Evolutionary conservation across 257 asterid genomes (phyloP).

Genomic region (Anisodus acutangulus): DNA sequence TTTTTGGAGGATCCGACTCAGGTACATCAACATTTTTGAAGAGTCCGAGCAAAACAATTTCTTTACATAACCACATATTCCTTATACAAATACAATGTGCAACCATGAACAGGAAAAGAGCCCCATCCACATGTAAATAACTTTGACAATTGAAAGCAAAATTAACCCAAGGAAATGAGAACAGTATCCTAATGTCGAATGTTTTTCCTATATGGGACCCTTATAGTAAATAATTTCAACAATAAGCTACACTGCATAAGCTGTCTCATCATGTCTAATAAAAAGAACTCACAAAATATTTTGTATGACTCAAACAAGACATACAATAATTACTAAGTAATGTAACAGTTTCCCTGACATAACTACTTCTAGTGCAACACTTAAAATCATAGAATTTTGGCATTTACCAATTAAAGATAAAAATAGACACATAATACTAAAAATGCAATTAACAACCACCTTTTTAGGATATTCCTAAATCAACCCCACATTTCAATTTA

Average conservation of each 20-base stretch:
- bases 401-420: neutral
- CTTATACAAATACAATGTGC: neutral
- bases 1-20: neutral
- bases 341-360: neutral
- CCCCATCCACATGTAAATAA: conserved; percentile 12
- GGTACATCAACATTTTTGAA: neutral
- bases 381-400: neutral
- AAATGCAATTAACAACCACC: neutral
- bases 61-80: neutral
- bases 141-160: neutral
- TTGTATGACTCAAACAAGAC: conserved; percentile 28
- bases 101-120: neutral
- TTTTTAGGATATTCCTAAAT: conserved; percentile 18
- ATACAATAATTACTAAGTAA: neutral
- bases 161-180: neutral
- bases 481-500: neutral
- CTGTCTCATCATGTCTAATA: conserved; percentile 25
- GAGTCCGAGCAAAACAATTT: neutral
- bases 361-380: conserved; percentile 20
- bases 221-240: conserved; percentile 16
- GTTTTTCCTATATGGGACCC: conserved; percentile 20
- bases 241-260: conserved; percentile 1
- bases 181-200: neutral
- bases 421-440: neutral
- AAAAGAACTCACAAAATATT: neutral